These are phyloP conservation scores for Lolium perenne DNA, from an alignment of 176 grass and related monocot genomes.

Conservation along the genomic window DNA sequence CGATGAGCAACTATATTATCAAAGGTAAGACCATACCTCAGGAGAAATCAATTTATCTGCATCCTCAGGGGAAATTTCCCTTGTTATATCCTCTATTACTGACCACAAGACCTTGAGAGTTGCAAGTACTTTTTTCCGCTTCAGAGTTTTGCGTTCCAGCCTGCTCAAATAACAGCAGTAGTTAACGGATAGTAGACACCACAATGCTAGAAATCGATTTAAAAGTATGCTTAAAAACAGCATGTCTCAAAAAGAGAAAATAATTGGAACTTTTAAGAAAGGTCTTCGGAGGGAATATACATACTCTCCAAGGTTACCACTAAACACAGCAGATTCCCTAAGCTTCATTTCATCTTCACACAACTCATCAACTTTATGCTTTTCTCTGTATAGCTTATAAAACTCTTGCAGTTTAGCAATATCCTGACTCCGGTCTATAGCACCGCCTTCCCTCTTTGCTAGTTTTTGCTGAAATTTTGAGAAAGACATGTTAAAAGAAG, in stretches of 20 bases:
- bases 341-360: constrained; percentile 85
- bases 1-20: constrained; percentile 30
- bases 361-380: constrained; percentile 89
- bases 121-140: constrained; percentile 89
- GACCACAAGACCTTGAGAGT: constrained; percentile 87
- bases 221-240: constrained; percentile 30
- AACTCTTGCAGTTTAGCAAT: constrained; percentile 88
- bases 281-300: constrained; percentile 38
- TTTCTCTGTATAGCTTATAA: constrained; percentile 93
- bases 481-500: constrained; percentile 23
- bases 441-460: constrained; percentile 69
- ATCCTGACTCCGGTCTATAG: constrained; percentile 84
- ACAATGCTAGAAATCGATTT: constrained; percentile 17
- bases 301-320: constrained; percentile 84
- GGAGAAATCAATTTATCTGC: constrained; percentile 84
- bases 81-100: constrained; percentile 84
- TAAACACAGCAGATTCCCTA: constrained; percentile 89
- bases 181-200: constrained; percentile 6
- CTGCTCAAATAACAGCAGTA: constrained; percentile 44
- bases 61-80: constrained; percentile 81
- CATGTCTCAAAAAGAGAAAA: constrained; percentile 30
- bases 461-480: constrained; percentile 83
- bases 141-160: constrained; percentile 84
- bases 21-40: constrained; percentile 62
- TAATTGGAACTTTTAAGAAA: constrained; percentile 14